These are phyloP conservation scores for Colletotrichum falcatum DNA, from an alignment of 2,329 filamentous ascomycete genomes.

Conservation along the genomic window DNA sequence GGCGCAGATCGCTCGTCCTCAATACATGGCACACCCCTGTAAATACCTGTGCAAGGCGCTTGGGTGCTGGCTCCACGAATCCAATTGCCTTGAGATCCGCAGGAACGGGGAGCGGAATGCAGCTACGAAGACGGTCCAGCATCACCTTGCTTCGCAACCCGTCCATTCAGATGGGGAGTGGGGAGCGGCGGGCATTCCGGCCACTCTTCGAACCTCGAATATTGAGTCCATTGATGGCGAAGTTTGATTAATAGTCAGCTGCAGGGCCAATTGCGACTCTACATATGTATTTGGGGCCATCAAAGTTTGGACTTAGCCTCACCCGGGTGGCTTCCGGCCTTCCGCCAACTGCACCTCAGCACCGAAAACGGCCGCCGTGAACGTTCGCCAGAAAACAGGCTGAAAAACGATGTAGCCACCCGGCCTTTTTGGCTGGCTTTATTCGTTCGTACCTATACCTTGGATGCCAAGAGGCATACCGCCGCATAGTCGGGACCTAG, in stretches of 20 bases:
- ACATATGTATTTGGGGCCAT: constrained; percentile 4
- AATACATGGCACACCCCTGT: constrained; percentile 20
- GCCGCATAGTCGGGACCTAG: constrained; percentile 2
- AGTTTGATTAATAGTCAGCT: neutral
- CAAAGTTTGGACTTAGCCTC: neutral
- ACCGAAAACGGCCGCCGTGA: neutral
- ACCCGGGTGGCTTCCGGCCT: constrained; percentile 20
- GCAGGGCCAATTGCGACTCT: constrained; percentile 3
- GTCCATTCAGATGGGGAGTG: neutral
- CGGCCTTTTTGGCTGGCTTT: neutral
- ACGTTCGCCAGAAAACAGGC: constrained; percentile 5
- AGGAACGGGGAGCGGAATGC: constrained; percentile 13
- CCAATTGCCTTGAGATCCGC: constrained; percentile 19
- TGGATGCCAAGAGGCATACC: constrained; percentile 18
- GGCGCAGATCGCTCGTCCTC: constrained; percentile 18
- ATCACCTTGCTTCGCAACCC: neutral
- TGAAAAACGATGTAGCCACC: neutral
- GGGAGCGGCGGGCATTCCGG: neutral
- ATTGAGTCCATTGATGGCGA: neutral
- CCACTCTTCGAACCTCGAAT: neutral
- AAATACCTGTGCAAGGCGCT: constrained; percentile 33
- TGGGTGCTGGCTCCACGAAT: neutral
- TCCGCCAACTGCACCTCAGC: constrained; percentile 14
- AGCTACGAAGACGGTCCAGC: neutral
- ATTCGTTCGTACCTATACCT: neutral